Conservation (phyloP, 441 rosid genomes). For the Syzygium malaccense region DNA sequence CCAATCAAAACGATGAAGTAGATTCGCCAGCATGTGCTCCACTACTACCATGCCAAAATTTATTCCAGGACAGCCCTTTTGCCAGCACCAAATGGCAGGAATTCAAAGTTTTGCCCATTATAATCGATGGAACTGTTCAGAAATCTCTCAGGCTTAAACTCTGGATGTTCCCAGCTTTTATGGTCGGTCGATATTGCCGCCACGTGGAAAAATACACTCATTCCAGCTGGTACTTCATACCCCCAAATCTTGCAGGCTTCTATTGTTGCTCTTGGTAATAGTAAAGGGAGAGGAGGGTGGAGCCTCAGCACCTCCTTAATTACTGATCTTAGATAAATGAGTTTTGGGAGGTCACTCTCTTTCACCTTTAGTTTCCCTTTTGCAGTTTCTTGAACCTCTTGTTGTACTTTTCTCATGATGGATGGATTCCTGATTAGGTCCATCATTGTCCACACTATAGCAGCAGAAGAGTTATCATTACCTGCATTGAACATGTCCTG, state of each 20-base stretch:
- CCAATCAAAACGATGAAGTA: constrained; percentile 38
- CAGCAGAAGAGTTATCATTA: constrained; percentile 12
- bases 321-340: constrained; percentile 7
- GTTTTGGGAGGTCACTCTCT: constrained; percentile 12
- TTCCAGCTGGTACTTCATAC: background rate
- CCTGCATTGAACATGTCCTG: constrained; percentile 26
- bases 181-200: background rate
- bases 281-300: background rate
- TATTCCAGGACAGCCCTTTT: constrained; percentile 24
- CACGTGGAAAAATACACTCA: background rate
- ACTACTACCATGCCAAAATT: constrained; percentile 9
- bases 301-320: background rate
- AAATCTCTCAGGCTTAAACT: constrained; percentile 1
- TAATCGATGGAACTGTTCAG: background rate
- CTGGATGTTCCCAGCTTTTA: background rate
- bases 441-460: constrained; percentile 13
- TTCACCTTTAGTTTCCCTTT: constrained; percentile 11
- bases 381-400: constrained; percentile 7
- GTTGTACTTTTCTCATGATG: constrained; percentile 9
- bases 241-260: background rate
- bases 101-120: background rate
- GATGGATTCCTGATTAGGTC: constrained; percentile 18
- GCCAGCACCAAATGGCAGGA: constrained; percentile 24
- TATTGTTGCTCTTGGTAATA: background rate
- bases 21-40: constrained; percentile 24